Evolutionary conservation across 495 filamentous ascomycete genomes (phyloP).

Genomic region (Amphirosellinia nigrospora): DNA sequence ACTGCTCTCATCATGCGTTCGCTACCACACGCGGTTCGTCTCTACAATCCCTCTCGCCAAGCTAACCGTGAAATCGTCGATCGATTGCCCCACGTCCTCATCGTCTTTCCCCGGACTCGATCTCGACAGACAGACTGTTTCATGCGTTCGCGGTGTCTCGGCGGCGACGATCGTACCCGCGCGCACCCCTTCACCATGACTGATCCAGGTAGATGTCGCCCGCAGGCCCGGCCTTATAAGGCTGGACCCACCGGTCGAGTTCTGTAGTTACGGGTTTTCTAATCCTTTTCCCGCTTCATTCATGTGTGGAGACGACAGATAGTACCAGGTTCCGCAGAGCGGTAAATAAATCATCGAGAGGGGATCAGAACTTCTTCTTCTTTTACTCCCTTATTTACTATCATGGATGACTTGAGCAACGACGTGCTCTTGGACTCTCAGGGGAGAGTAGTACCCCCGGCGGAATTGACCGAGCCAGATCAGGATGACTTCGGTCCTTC

Average conservation of each 20-base stretch:
- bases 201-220: neutral
- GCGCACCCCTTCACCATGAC: neutral
- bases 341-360: neutral
- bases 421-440: neutral
- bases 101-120: neutral
- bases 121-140: slow-evolving; percentile 5
- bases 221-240: slow-evolving; percentile 14
- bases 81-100: neutral
- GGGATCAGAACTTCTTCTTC: neutral
- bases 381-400: neutral
- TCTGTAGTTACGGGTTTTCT: neutral
- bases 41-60: too few species aligned
- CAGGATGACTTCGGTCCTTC: slow-evolving; percentile 6
- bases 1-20: neutral
- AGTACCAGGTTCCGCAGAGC: neutral
- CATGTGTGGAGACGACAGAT: neutral
- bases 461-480: neutral
- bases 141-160: neutral
- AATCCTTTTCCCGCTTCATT: neutral
- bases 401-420: neutral
- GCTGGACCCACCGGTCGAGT: slow-evolving; percentile 1
- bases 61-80: neutral
- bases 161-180: slow-evolving; percentile 3
- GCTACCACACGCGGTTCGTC: neutral
- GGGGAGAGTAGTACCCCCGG: slow-evolving; percentile 3